A percentile compares a stretch with the other conserved stretches of the same genome.
Evolutionary conservation across 129 eudicot genomes (phyloP).

Genomic region (Centrapalus pauciflorus): DNA sequence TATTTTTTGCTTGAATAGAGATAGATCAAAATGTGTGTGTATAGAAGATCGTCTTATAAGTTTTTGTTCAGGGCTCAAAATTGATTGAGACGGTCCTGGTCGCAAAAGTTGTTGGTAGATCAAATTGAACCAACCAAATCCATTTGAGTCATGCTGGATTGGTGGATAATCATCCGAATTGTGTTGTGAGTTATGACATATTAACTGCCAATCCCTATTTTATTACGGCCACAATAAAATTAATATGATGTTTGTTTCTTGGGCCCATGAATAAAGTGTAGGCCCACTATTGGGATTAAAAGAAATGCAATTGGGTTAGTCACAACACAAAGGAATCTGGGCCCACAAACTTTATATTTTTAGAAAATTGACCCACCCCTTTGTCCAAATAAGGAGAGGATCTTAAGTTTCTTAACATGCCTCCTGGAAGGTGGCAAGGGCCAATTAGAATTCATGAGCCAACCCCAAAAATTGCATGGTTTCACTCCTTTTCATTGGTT

Average conservation of each 20-base stretch:
- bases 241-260: neutral
- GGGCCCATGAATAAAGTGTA: slow-evolving; percentile 4
- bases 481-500: neutral
- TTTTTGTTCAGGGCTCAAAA: too few species aligned
- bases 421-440: slow-evolving; percentile 35
- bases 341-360: slow-evolving; percentile 19
- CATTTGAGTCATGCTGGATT: too few species aligned
- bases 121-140: too few species aligned
- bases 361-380: slow-evolving; percentile 15
- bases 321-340: slow-evolving; percentile 14
- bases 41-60: too few species aligned
- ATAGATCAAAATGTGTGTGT: too few species aligned
- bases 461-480: slow-evolving; percentile 4
- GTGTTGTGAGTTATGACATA: too few species aligned
- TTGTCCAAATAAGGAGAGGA: slow-evolving; percentile 4
- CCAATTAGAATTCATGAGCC: slow-evolving; percentile 26
- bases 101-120: too few species aligned
- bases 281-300: neutral
- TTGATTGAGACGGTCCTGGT: too few species aligned
- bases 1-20: too few species aligned
- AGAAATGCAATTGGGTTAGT: slow-evolving; percentile 8
- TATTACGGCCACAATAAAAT: neutral
- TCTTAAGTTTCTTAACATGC: slow-evolving; percentile 14
- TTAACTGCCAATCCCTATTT: too few species aligned
- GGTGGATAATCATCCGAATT: too few species aligned